Evolutionary conservation across 2,329 filamentous ascomycete genomes (phyloP).

Genomic region (Venturia asperata): DNA sequence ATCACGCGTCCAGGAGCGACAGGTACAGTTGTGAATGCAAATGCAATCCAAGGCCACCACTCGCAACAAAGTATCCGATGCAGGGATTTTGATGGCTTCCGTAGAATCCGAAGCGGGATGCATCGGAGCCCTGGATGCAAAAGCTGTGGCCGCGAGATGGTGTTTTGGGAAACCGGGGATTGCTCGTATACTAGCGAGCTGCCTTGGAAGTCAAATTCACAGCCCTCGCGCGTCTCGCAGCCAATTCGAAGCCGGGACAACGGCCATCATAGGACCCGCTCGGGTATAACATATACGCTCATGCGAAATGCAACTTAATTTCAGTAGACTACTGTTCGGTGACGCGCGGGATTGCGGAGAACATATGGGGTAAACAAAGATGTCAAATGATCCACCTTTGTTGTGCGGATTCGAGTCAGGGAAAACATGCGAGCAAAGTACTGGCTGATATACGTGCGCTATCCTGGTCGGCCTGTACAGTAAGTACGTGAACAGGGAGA

Average conservation of each 20-base stretch:
- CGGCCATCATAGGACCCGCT: neutral
- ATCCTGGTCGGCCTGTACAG: neutral
- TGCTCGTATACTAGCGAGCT: neutral
- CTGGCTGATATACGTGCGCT: neutral
- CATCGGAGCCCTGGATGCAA: conserved; percentile 5
- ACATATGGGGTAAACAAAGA: conserved; percentile 1
- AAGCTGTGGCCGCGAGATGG: conserved; percentile 5
- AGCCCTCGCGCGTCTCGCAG: neutral
- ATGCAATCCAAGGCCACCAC: neutral
- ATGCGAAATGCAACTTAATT: neutral
- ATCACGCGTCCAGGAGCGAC: conserved; percentile 5
- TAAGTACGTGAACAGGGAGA: neutral
- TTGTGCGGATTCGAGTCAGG: conserved; percentile 4
- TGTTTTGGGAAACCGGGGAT: conserved; percentile 6
- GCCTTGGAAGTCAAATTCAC: conserved; percentile 1
- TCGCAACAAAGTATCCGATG: neutral
- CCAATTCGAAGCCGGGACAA: neutral
- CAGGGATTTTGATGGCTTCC: neutral
- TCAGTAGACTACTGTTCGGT: neutral
- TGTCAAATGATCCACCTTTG: conserved; percentile 9
- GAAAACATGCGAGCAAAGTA: neutral
- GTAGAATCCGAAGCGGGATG: conserved; percentile 1
- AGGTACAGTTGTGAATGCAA: neutral
- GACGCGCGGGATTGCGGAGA: conserved; percentile 5
- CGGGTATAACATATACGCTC: neutral